Evolutionary conservation across 2,329 filamentous ascomycete genomes (phyloP).

Genomic region (Claviceps citrina): DNA sequence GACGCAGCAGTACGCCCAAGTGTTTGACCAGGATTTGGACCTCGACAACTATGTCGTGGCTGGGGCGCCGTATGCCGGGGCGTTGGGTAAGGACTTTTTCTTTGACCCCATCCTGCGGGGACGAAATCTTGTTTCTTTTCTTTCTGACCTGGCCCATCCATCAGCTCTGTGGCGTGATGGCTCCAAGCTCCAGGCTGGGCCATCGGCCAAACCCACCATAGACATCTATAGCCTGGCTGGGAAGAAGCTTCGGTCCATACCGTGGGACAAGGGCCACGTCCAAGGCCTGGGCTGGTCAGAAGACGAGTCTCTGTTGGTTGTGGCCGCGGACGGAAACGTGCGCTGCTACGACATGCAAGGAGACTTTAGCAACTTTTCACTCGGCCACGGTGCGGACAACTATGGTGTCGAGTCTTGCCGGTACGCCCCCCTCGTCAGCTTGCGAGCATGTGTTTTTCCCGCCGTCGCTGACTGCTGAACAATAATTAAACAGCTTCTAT

Average conservation of each 20-base stretch:
- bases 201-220: constrained; percentile 65
- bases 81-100: constrained; percentile 58
- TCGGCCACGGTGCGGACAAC: constrained; percentile 81
- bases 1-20: constrained; percentile 76
- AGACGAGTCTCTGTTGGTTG: constrained; percentile 77
- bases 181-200: constrained; percentile 59
- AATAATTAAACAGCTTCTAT: constrained; percentile 51
- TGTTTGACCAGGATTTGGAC: constrained; percentile 88
- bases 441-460: no score
- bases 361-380: constrained; percentile 85
- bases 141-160: not conserved
- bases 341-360: constrained; percentile 85
- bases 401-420: constrained; percentile 75
- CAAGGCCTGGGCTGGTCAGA: constrained; percentile 91
- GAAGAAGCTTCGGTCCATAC: constrained; percentile 69
- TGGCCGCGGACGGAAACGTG: constrained; percentile 80
- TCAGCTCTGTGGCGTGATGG: constrained; percentile 80
- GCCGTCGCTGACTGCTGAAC: no score
- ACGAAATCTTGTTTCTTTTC: not conserved
- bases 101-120: no score
- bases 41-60: constrained; percentile 86
- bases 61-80: constrained; percentile 84
- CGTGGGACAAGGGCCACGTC: constrained; percentile 82
- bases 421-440: no score
- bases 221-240: constrained; percentile 91